Conservation (phyloP, 2,329 filamentous ascomycete genomes). For the Didymellaceae sp. region DNA sequence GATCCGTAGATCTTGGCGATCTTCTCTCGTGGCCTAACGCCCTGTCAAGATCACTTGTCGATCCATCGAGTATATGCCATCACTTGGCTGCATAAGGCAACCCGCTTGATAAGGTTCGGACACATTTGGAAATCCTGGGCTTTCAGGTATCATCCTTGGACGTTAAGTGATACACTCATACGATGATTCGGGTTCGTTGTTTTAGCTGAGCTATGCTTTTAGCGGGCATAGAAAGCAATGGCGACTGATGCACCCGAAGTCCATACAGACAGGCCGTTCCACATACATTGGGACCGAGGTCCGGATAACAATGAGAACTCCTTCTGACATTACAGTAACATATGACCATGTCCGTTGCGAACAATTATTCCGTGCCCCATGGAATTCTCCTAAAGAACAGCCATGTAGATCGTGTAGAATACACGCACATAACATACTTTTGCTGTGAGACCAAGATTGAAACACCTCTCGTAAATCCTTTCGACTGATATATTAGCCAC, state of each 20-base stretch:
- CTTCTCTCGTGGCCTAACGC: conserved; percentile 2
- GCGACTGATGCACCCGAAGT: conserved; percentile 10
- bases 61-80: neutral
- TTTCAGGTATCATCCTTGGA: neutral
- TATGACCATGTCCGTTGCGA: conserved; percentile 1
- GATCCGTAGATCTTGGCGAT: conserved; percentile 14
- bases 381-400: conserved; percentile 3
- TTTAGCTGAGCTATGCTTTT: conserved; percentile 15
- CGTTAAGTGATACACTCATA: neutral
- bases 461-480: conserved; percentile 12
- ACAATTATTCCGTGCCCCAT: conserved; percentile 3
- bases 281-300: conserved; percentile 4
- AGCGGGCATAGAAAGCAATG: conserved; percentile 9
- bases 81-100: neutral
- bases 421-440: conserved; percentile 17
- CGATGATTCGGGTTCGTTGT: conserved; percentile 5
- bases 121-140: neutral
- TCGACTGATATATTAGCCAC: conserved; percentile 8
- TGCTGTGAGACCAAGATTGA: conserved; percentile 15
- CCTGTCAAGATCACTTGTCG: conserved; percentile 1
- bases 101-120: neutral
- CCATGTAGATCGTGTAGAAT: conserved; percentile 14
- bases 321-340: conserved; percentile 12
- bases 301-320: conserved; percentile 3
- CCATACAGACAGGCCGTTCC: conserved; percentile 14